phyloP scores from a whole-genome alignment of 2,329 filamentous ascomycete species.

The Sclerotiophoma versabilis region DNA sequence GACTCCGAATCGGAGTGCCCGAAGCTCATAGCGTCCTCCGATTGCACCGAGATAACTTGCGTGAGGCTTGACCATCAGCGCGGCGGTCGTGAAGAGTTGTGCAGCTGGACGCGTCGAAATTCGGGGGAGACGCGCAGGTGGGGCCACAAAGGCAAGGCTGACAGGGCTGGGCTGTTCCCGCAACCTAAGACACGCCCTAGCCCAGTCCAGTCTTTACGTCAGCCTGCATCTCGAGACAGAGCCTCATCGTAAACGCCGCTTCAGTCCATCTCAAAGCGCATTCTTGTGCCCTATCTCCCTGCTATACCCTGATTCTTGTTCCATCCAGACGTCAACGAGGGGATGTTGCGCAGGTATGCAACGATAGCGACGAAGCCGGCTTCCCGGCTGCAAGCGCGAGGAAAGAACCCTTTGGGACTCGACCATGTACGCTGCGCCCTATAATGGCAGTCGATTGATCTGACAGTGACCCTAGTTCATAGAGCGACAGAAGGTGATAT shows the following conservation, averaged over 20 bases:
- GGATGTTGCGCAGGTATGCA: constrained; percentile 45
- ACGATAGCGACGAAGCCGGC: constrained; percentile 39
- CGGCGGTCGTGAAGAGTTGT: neutral
- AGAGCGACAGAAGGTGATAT: constrained; percentile 55
- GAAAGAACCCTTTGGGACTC: constrained; percentile 42
- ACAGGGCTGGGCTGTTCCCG: constrained; percentile 1
- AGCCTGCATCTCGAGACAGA: constrained; percentile 22
- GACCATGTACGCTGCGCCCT: constrained; percentile 35
- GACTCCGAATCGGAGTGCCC: constrained; percentile 2
- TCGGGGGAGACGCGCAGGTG: constrained; percentile 18
- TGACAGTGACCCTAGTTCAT: constrained; percentile 51
- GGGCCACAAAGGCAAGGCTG: constrained; percentile 16
- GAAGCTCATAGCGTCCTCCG: constrained; percentile 6
- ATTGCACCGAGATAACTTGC: neutral
- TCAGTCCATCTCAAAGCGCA: constrained; percentile 2
- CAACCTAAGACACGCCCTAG: constrained; percentile 15
- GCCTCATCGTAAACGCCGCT: constrained; percentile 13
- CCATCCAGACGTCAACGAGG: constrained; percentile 1
- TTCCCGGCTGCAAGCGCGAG: constrained; percentile 40
- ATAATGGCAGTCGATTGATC: neutral
- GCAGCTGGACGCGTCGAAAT: neutral
- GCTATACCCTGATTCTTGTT: neutral
- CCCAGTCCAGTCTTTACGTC: constrained; percentile 28
- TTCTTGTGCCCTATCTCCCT: constrained; percentile 1
- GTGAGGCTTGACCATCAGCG: constrained; percentile 2